Evolutionary conservation across 306 rosid genomes (phyloP).

Genomic region (Cotoneaster glaucophyllus): DNA sequence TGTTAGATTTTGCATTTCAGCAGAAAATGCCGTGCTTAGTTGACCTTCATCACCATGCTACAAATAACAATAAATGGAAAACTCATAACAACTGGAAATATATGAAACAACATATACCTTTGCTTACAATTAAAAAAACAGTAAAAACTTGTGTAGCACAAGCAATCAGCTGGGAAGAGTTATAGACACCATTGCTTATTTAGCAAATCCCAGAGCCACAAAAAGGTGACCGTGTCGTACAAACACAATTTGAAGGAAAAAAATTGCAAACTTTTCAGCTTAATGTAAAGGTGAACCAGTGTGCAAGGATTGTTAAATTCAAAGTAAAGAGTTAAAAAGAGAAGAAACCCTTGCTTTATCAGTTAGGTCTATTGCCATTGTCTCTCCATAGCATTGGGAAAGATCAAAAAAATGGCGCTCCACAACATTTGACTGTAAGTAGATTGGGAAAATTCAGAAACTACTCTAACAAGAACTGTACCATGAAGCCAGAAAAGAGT

Average conservation of each 20-base stretch:
- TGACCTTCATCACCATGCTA: too few species aligned
- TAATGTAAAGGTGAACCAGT: background rate
- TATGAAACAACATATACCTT: background rate
- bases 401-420: constrained; percentile 77
- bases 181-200: background rate
- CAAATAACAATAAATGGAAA: too few species aligned
- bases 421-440: constrained; percentile 60
- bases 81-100: too few species aligned
- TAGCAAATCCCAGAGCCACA: background rate
- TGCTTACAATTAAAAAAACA: background rate
- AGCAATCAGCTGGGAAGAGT: background rate
- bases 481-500: background rate
- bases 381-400: constrained; percentile 76
- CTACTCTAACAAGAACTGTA: background rate
- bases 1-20: too few species aligned
- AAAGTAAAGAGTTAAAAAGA: constrained; percentile 10
- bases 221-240: background rate
- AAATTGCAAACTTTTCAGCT: background rate
- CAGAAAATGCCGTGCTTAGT: too few species aligned
- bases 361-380: constrained; percentile 68
- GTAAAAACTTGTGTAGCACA: background rate
- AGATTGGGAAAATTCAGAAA: constrained; percentile 8
- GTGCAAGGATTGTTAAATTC: constrained; percentile 3
- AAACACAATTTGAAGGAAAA: background rate
- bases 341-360: constrained; percentile 54